Conservation (phyloP, 2,329 filamentous ascomycete species). For the Lachnellula subtilissima region DNA sequence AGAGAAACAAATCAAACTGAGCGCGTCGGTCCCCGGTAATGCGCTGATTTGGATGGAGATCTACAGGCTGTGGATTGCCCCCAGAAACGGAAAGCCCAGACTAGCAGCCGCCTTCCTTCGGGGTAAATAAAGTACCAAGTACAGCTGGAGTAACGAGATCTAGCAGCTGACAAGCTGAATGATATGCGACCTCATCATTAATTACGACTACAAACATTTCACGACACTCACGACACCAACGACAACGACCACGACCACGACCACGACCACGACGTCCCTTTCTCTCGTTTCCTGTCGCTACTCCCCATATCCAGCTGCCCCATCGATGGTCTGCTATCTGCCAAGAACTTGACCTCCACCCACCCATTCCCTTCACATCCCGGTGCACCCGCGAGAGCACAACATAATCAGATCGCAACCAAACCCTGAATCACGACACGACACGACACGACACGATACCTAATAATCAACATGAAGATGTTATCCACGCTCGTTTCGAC, state of each 20-base stretch:
- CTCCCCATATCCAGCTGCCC: not conserved
- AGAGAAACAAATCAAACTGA: too few relatives aligned
- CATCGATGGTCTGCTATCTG: constrained; percentile 1
- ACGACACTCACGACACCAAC: not conserved
- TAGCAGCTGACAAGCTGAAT: too few relatives aligned
- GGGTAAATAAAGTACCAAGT: too few relatives aligned
- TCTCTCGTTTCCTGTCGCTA: constrained; percentile 1
- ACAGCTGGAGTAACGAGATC: too few relatives aligned
- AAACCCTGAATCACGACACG: not conserved
- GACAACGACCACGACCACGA: not conserved
- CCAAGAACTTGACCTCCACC: constrained; percentile 16
- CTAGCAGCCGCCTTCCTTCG: too few relatives aligned
- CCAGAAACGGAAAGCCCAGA: too few relatives aligned
- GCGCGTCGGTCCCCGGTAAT: too few relatives aligned
- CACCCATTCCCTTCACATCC: constrained; percentile 10
- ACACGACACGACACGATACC: constrained; percentile 1
- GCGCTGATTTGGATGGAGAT: too few relatives aligned
- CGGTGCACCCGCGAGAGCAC: not conserved
- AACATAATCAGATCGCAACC: not conserved
- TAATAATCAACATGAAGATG: constrained; percentile 13
- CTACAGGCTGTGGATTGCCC: too few relatives aligned
- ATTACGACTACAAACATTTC: too few relatives aligned
- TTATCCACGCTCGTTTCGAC: constrained; percentile 20
- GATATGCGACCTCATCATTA: too few relatives aligned
- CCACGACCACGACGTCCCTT: not conserved